Conservation (phyloP, 805 yeast species). For the Phaffomyces thermotolerans region DNA sequence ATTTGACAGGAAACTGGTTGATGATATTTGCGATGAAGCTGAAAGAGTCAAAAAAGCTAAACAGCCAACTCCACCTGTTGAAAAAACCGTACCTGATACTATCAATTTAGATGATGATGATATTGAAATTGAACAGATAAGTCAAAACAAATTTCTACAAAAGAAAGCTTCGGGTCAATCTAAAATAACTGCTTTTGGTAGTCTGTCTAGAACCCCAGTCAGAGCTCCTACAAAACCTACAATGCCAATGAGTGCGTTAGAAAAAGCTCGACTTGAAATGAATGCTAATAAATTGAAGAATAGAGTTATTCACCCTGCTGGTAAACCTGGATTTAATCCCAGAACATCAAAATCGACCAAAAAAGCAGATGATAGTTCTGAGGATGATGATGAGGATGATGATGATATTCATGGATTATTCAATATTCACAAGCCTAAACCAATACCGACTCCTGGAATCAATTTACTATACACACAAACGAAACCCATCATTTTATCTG, state of each 20-base stretch:
- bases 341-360: constrained; percentile 23
- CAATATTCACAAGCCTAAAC: constrained; percentile 17
- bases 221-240: constrained; percentile 21
- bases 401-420: constrained; percentile 32
- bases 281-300: constrained; percentile 1
- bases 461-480: constrained; percentile 26
- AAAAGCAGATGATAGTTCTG: constrained; percentile 21
- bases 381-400: constrained; percentile 28
- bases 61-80: constrained; percentile 7
- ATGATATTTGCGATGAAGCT: constrained; percentile 38
- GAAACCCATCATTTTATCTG: constrained; percentile 26
- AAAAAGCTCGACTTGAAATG: constrained; percentile 30
- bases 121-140: background rate
- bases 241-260: constrained; percentile 30
- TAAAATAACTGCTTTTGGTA: constrained; percentile 32
- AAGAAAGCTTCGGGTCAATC: constrained; percentile 21
- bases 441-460: constrained; percentile 22
- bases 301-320: constrained; percentile 38
- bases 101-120: constrained; percentile 5
- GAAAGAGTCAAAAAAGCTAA: constrained; percentile 30
- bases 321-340: constrained; percentile 43
- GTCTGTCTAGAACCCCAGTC: constrained; percentile 24
- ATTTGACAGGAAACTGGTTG: constrained; percentile 49
- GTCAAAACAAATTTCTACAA: background rate
- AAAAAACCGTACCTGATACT: constrained; percentile 3